Percentiles rank a stretch among this genome's conserved stretches.
phyloP scores from a whole-genome alignment of 2,329 filamentous ascomycete species.

The Fusarium sp. region DNA sequence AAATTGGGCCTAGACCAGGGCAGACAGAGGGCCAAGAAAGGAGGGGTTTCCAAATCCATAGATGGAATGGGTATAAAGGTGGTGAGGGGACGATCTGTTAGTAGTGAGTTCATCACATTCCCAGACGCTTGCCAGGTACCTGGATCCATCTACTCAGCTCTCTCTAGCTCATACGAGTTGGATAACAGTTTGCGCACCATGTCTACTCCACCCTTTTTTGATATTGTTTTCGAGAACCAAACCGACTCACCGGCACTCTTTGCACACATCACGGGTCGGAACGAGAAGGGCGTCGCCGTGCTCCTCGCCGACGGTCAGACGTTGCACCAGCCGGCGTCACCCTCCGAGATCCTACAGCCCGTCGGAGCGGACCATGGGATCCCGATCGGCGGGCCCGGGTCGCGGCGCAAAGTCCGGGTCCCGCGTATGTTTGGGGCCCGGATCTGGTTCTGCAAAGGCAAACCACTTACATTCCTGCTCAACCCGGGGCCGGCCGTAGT shows the following conservation, averaged over 20 bases:
- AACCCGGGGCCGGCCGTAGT: conserved; percentile 80
- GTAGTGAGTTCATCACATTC: neutral
- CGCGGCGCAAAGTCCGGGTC: conserved; percentile 69
- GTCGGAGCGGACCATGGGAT: conserved; percentile 71
- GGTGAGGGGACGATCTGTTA: neutral
- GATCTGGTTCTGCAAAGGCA: conserved; percentile 75
- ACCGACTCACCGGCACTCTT: conserved; percentile 67
- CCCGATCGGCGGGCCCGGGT: conserved; percentile 69
- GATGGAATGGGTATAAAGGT: conserved; percentile 6
- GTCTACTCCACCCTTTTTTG: conserved; percentile 53
- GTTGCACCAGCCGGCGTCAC: conserved; percentile 72
- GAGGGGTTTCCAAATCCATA: conserved; percentile 5
- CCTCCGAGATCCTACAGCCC: conserved; percentile 59
- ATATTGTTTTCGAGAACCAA: conserved; percentile 73
- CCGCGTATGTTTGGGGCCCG: conserved; percentile 77
- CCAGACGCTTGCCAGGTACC: neutral
- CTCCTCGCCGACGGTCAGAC: conserved; percentile 74
- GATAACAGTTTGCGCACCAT: conserved; percentile 2
- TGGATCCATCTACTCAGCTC: neutral
- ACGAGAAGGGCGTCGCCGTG: conserved; percentile 69
- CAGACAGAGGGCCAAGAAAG: neutral
- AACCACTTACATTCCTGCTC: conserved; percentile 72
- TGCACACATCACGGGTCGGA: conserved; percentile 75
- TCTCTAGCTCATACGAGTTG: neutral
- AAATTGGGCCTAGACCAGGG: conserved; percentile 33